These are phyloP conservation scores for Parascedosporium putredinis DNA, from an alignment of 2,329 filamentous ascomycete species.

Conservation along the genomic window DNA sequence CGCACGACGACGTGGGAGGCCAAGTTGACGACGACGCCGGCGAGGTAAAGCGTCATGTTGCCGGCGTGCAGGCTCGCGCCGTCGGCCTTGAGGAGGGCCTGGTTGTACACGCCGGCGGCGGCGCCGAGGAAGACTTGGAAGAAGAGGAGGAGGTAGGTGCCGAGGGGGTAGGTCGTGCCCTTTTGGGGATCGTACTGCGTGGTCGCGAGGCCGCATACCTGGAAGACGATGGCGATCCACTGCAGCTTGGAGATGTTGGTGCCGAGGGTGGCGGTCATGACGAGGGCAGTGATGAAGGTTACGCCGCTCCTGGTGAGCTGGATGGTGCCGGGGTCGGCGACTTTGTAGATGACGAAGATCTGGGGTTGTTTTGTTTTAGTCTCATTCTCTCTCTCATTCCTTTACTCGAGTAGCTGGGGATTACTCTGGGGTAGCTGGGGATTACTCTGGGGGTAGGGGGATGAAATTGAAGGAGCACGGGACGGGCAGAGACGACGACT, in stretches of 20 bases:
- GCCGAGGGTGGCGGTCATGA: slow-evolving; percentile 18
- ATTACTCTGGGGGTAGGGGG: too few species aligned
- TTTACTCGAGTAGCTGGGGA: too few species aligned
- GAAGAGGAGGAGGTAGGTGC: slow-evolving; percentile 20
- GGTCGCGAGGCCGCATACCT: slow-evolving; percentile 20
- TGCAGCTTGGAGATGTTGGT: slow-evolving; percentile 19
- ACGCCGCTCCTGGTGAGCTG: slow-evolving; percentile 21
- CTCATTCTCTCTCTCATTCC: too few species aligned
- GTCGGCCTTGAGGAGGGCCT: slow-evolving; percentile 21
- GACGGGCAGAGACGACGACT: too few species aligned
- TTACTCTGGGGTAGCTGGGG: too few species aligned
- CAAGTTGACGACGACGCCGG: slow-evolving; percentile 19
- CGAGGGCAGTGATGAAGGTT: slow-evolving; percentile 21
- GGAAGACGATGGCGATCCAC: slow-evolving; percentile 22
- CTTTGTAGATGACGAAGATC: slow-evolving; percentile 21
- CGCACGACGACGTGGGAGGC: slow-evolving; percentile 17
- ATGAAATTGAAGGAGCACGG: too few species aligned
- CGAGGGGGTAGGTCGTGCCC: slow-evolving; percentile 18
- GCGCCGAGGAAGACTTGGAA: slow-evolving; percentile 23
- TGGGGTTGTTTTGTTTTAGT: too few species aligned
- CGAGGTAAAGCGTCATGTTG: slow-evolving; percentile 22
- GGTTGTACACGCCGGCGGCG: slow-evolving; percentile 23
- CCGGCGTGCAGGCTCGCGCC: slow-evolving; percentile 22
- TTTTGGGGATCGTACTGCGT: slow-evolving; percentile 20
- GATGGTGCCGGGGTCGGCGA: slow-evolving; percentile 23